phyloP scores from a whole-genome alignment of 306 rosid genomes.

The Trichosanthes truncata region DNA sequence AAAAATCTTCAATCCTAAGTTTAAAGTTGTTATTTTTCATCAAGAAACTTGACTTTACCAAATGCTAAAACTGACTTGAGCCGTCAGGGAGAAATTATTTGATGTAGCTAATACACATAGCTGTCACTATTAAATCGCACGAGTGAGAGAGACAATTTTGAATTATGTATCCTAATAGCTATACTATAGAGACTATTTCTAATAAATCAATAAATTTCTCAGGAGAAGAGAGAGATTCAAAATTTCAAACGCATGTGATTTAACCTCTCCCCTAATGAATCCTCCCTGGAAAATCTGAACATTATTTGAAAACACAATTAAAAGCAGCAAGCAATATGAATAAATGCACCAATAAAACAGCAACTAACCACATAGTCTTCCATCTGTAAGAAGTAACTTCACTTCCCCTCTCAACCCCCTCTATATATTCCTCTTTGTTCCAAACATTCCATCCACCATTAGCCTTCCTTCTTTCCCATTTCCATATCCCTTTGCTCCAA shows the following conservation, averaged over 20 bases:
- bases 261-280: neutral
- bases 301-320: constrained; percentile 1
- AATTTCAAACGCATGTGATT: constrained; percentile 10
- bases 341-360: constrained; percentile 14
- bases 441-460: constrained; percentile 21
- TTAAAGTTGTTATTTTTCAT: neutral
- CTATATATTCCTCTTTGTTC: constrained; percentile 32
- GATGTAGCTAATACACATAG: neutral
- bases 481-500: neutral
- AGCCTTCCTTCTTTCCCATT: neutral
- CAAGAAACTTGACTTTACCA: neutral
- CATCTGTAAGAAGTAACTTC: constrained; percentile 70
- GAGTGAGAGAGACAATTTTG: neutral
- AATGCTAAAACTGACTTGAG: neutral
- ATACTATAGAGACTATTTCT: neutral
- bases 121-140: neutral
- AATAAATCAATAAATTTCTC: neutral
- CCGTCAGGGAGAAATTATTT: neutral
- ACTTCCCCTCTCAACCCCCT: constrained; percentile 13
- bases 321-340: constrained; percentile 6
- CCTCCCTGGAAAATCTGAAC: neutral
- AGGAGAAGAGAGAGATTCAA: neutral
- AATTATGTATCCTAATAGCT: neutral
- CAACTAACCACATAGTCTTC: constrained; percentile 59
- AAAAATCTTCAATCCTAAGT: too few species aligned